These are phyloP conservation scores for Ophiognomonia clavigignenti-juglandacearum DNA, from an alignment of 2,329 filamentous ascomycete genomes.

Conservation along the genomic window DNA sequence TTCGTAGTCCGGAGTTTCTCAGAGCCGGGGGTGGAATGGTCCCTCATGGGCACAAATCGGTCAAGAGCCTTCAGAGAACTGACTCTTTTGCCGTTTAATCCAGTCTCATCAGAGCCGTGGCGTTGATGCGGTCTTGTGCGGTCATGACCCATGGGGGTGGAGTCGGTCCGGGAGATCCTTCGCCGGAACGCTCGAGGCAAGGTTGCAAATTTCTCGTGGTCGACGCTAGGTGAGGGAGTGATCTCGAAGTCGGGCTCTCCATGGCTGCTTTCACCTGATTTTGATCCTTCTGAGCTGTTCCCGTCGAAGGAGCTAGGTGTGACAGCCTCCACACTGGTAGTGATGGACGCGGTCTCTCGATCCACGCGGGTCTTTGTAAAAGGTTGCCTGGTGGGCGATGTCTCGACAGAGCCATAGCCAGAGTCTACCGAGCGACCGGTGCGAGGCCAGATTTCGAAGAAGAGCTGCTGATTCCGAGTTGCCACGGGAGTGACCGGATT, in stretches of 20 bases:
- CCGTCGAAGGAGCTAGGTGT: constrained; percentile 12
- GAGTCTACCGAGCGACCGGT: constrained; percentile 15
- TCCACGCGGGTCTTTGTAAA: neutral
- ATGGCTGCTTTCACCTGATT: neutral
- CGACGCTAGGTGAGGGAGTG: neutral
- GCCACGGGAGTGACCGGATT: constrained; percentile 5
- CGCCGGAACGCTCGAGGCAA: constrained; percentile 6
- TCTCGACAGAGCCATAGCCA: constrained; percentile 15
- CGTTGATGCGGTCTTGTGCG: constrained; percentile 4
- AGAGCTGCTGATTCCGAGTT: constrained; percentile 1
- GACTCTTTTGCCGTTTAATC: constrained; percentile 1
- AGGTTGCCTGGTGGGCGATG: constrained; percentile 1
- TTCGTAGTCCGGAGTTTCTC: constrained; percentile 45
- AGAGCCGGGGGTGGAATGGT: constrained; percentile 26
- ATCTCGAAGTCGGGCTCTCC: neutral
- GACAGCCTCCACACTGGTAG: neutral
- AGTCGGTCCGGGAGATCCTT: constrained; percentile 11
- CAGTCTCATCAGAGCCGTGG: constrained; percentile 8
- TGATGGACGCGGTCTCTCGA: constrained; percentile 1
- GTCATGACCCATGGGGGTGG: neutral
- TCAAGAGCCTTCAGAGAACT: constrained; percentile 31
- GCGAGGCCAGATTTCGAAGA: neutral
- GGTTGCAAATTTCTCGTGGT: constrained; percentile 1
- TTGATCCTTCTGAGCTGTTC: constrained; percentile 12
- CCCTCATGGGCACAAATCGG: constrained; percentile 46